Evolutionary conservation across 2,329 filamentous ascomycete genomes (phyloP).

Genomic region (Alternaria arbusti): DNA sequence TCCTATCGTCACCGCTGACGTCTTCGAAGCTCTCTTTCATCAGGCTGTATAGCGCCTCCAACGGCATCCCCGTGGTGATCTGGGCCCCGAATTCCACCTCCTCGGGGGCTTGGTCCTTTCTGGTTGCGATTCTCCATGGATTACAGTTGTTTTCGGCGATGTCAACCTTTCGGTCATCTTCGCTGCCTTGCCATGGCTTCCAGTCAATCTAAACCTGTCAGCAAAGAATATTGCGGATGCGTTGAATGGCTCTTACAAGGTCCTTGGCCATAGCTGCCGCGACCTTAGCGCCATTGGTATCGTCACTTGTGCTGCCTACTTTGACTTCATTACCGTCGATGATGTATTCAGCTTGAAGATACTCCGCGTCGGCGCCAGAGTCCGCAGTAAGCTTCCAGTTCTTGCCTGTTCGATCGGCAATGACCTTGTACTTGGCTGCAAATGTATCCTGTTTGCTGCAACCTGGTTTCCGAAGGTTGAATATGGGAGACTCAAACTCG

Average conservation of each 20-base stretch:
- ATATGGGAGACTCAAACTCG: too few species aligned
- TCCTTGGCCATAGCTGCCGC: neutral
- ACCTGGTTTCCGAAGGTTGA: too few species aligned
- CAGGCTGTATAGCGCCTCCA: neutral
- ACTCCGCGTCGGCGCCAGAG: too few species aligned
- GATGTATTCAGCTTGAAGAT: neutral
- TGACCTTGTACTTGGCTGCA: neutral
- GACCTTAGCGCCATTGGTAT: neutral
- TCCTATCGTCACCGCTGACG: too few species aligned
- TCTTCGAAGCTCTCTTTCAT: too few species aligned
- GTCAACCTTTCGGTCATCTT: too few species aligned
- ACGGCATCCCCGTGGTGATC: neutral
- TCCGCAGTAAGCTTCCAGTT: neutral
- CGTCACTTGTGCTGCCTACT: neutral
- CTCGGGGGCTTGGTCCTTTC: too few species aligned
- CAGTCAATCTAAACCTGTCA: too few species aligned
- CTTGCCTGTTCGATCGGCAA: neutral
- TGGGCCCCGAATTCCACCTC: too few species aligned
- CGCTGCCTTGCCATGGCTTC: too few species aligned
- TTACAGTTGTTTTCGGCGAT: neutral
- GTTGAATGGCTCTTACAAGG: neutral
- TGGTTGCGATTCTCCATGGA: too few species aligned
- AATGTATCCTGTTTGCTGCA: neutral
- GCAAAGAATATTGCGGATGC: too few species aligned
- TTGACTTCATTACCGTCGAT: neutral